Base-by-base conservation (phyloP, 1,284 basidiomycete species). In the Cutaneotrichosporon sp. region DNA sequence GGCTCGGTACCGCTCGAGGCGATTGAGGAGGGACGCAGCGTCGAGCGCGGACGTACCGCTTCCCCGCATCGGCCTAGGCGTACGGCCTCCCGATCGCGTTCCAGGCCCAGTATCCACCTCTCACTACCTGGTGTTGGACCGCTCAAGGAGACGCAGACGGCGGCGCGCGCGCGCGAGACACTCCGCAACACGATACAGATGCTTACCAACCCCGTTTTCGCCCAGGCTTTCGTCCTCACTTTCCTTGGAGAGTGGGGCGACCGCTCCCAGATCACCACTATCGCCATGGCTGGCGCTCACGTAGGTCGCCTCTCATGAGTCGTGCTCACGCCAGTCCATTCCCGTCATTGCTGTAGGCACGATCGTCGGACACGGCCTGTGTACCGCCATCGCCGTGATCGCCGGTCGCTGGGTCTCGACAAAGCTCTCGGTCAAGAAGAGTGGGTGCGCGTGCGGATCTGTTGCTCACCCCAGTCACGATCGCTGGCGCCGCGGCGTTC, bases 211-310 rank as follows among this genome's bases (percentile, higher is more conserved):
- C 96, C 94, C 0, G 88, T 96, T 1, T 97, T 97, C 65, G 91
- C 94, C 2, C 93, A 98, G 74, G 85, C 91, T 0, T 98, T 98
- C 64, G 78, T 94, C 36, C 79, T 98, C 52, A 97, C 94, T 0
- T 98, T 98, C 75, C 79, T 98, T 12, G 96, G 93, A 20, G 94
- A 98, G 75, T 98, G 94, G 94, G 96, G 94, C 1, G 96, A 98
- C 76, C 79, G 94, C 41, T 92, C 88, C 68, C 96, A 98, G 77
- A 94, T 98, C 64, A 88, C 96, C 0, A 98, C 94, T 0, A 97
- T 98, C 61, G 93, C 91, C 2, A 80, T 98, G 45, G 96, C 88
- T 1, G 93, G 94, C 34, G 90, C 94, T 21, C 90, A 97, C 78
- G 93, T 97, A 67, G 64, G 86, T 80, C 12, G 3, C 15, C 5